Base-by-base conservation (phyloP, 441 rosid genomes). In the Gossypium trilobum region DNA sequence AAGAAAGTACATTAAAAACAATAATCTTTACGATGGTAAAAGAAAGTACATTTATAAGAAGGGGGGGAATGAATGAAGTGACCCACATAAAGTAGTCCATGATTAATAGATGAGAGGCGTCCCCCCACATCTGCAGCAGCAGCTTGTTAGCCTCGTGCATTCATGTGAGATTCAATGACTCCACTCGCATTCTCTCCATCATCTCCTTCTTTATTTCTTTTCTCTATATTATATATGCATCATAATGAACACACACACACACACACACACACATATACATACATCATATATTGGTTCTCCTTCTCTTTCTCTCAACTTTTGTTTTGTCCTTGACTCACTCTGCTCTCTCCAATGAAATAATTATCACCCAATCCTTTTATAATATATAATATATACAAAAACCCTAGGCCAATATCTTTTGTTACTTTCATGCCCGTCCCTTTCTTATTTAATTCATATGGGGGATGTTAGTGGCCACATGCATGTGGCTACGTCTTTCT, bases 71-170 rank as follows among this genome's bases (percentile, higher is more conserved):
- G 52, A 48, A n/a, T 51, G 56, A 52, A 52, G 82, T 68, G 31
- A 82, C 86, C 82, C 81, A 81, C 85, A 71, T 3, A 67, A 67
- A 67, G 71, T 25, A 52, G 63, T 68, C 31, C 75, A 82, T 80
- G 74, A 83, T 77, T 78, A 77, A 48, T 44, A 7, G 68, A 36
- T 19, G 68, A 63, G 63, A 52, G 73, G 75, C 70, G 70, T 14
- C 77, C 54, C 54, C 17, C 9, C 4, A 1, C 22, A 11, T 2
- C 16, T 5, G 73, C 60, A 61, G 46, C 20, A 29, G 78, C 44
- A 59, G 80, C 73, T 77, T 76, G 65, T 69, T 57, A 80, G 70
- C 87, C 82, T 83, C 84, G 81, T 85, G 89, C 87, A 8, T 85
- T 80, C 89, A 85, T 77, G 89, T 85, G 89, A 77, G 59, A 50